A percentile compares a stretch with the other conserved stretches of the same genome.
Conservation (phyloP, 2,329 filamentous ascomycete species). For the Pseudogymnoascus sp. region DNA sequence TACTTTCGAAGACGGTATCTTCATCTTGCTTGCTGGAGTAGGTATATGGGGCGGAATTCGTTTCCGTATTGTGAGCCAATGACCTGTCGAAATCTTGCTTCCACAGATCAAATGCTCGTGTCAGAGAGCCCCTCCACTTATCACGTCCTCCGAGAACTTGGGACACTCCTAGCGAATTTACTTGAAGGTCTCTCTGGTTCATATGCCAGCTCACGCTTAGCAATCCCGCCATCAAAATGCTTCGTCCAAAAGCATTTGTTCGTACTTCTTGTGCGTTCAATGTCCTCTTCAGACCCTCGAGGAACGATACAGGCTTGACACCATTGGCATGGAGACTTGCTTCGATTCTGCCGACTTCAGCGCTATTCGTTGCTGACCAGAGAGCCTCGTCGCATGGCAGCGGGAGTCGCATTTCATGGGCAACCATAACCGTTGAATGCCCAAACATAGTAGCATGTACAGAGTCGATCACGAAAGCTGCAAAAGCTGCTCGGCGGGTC, state of each 20-base stretch:
- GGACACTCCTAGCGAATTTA: slow-evolving; percentile 73
- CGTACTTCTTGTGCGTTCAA: slow-evolving; percentile 77
- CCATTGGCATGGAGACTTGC: slow-evolving; percentile 71
- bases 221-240: slow-evolving; percentile 87
- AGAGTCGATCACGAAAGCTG: slow-evolving; percentile 89
- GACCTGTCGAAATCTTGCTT: slow-evolving; percentile 84
- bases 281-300: slow-evolving; percentile 85
- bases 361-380: slow-evolving; percentile 83
- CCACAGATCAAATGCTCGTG: slow-evolving; percentile 88
- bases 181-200: slow-evolving; percentile 90
- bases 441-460: slow-evolving; percentile 98
- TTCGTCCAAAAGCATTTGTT: slow-evolving; percentile 89
- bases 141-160: slow-evolving; percentile 77
- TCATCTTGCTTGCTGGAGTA: slow-evolving; percentile 55
- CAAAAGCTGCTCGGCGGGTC: slow-evolving; percentile 81
- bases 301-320: slow-evolving; percentile 75
- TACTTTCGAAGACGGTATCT: slow-evolving; percentile 69
- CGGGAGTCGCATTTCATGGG: slow-evolving; percentile 86
- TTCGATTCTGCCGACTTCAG: slow-evolving; percentile 79
- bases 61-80: slow-evolving; percentile 49
- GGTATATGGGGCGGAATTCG: slow-evolving; percentile 45
- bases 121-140: slow-evolving; percentile 81
- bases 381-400: slow-evolving; percentile 87
- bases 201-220: slow-evolving; percentile 95
- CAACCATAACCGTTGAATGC: slow-evolving; percentile 93